These are phyloP conservation scores for Botrytis cinerea DNA, from an alignment of 2,329 filamentous ascomycete genomes.

Conservation along the genomic window DNA sequence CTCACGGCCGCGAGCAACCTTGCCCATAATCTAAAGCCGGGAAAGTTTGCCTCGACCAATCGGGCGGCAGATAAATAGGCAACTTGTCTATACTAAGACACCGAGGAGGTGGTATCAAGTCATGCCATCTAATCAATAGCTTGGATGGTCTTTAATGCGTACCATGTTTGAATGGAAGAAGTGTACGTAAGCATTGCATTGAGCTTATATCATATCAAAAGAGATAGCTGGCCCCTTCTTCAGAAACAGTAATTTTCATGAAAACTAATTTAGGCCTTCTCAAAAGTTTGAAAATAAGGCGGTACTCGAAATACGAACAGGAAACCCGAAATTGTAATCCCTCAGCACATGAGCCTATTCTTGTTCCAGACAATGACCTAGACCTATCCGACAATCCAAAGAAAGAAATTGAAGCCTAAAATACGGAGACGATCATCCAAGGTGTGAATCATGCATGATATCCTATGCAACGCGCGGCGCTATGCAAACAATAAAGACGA, in stretches of 20 bases:
- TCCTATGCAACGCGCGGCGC: slow-evolving; percentile 8
- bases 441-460: background rate
- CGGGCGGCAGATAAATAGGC: background rate
- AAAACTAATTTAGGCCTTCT: background rate
- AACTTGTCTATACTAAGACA: background rate
- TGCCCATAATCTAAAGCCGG: background rate
- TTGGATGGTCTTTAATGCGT: background rate
- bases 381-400: background rate
- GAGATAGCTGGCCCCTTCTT: background rate
- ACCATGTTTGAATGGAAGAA: background rate
- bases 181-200: background rate
- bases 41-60: background rate
- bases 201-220: background rate
- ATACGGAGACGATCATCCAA: background rate
- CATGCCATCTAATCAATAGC: background rate
- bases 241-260: background rate
- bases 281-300: background rate
- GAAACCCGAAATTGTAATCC: background rate
- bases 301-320: background rate
- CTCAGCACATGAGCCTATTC: background rate
- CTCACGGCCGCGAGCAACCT: background rate
- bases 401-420: background rate
- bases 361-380: background rate
- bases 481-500: slow-evolving; percentile 5
- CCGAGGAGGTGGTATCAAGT: background rate